phyloP scores from a whole-genome alignment of 257 asterid species.

The Primulina eburnea region DNA sequence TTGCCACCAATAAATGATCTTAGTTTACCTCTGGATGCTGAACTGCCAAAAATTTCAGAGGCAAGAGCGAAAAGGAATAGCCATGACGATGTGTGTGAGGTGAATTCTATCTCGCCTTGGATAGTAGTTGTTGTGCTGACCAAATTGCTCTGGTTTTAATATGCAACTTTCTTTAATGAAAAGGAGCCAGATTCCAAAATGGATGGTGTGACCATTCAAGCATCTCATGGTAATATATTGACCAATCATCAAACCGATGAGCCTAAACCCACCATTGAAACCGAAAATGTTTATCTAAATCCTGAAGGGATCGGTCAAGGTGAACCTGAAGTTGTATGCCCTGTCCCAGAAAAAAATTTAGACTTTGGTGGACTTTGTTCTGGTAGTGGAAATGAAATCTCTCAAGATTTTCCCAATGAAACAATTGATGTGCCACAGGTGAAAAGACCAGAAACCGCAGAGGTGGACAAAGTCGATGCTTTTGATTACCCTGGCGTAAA shows the following conservation, averaged over 20 bases:
- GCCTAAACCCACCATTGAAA: constrained; percentile 31
- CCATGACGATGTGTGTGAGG: constrained; percentile 44
- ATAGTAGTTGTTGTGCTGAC: constrained; percentile 12
- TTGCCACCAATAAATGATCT: constrained; percentile 31
- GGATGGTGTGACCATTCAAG: constrained; percentile 34
- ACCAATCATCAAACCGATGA: constrained; percentile 31
- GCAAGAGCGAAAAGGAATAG: constrained; percentile 32
- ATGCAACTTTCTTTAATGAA: constrained; percentile 21
- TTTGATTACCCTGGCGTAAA: constrained; percentile 34
- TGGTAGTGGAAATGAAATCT: constrained; percentile 31
- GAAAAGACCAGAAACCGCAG: constrained; percentile 26
- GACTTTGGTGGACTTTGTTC: constrained; percentile 25
- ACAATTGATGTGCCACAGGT: constrained; percentile 30
- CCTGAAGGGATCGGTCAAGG: constrained; percentile 33
- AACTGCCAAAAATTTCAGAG: constrained; percentile 36
- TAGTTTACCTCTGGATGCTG: constrained; percentile 30
- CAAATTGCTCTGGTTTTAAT: constrained; percentile 14
- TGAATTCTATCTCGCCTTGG: constrained; percentile 24
- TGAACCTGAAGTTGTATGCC: constrained; percentile 28
- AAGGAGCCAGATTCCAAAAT: constrained; percentile 45
- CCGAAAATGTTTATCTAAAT: constrained; percentile 29
- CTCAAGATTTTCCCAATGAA: constrained; percentile 33
- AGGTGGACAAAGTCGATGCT: constrained; percentile 44
- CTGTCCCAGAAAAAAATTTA: constrained; percentile 28
- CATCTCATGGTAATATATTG: constrained; percentile 28